phyloP scores from a whole-genome alignment of 352 stramenopile genomes.

The Phytophthora nicotianae region DNA sequence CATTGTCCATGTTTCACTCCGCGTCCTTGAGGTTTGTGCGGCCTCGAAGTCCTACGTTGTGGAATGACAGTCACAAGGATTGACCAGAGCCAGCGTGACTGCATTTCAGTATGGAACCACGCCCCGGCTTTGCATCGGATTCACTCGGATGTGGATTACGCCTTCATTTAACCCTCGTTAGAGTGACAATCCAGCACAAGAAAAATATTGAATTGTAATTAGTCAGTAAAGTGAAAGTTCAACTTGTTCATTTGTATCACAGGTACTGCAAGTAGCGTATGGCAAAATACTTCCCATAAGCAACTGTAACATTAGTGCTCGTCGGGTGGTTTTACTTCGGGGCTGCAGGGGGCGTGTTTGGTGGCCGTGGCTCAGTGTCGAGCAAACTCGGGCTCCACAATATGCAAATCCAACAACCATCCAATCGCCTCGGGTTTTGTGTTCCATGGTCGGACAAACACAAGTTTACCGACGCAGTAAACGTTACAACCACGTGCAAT shows the following conservation, averaged over 20 bases:
- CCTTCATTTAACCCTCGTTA: slow-evolving; percentile 10
- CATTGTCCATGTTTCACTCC: slow-evolving; percentile 21
- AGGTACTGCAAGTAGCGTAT: not conserved
- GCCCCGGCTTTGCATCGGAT: slow-evolving; percentile 3
- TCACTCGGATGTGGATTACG: slow-evolving; percentile 21
- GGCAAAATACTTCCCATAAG: not conserved
- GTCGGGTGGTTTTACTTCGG: too few relatives aligned
- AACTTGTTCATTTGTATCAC: not conserved
- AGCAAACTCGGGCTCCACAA: not conserved
- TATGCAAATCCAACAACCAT: not conserved
- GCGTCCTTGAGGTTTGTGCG: slow-evolving; percentile 3
- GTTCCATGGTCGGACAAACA: not conserved
- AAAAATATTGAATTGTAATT: not conserved
- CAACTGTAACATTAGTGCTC: slow-evolving; percentile 1
- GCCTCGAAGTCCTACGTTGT: slow-evolving; percentile 10
- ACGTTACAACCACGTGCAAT: slow-evolving; percentile 9
- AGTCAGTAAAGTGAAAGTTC: slow-evolving; percentile 8
- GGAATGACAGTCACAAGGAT: slow-evolving; percentile 14
- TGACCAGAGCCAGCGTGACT: slow-evolving; percentile 7
- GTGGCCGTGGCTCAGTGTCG: not conserved
- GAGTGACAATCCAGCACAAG: slow-evolving; percentile 9
- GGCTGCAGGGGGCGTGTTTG: too few relatives aligned
- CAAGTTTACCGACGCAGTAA: not conserved
- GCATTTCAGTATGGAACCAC: slow-evolving; percentile 14
- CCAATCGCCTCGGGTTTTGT: not conserved